Percentiles rank a stretch among this genome's conserved stretches.
phyloP scores from a whole-genome alignment of 1,284 basidiomycete species.

The Cryptococcus sp. region DNA sequence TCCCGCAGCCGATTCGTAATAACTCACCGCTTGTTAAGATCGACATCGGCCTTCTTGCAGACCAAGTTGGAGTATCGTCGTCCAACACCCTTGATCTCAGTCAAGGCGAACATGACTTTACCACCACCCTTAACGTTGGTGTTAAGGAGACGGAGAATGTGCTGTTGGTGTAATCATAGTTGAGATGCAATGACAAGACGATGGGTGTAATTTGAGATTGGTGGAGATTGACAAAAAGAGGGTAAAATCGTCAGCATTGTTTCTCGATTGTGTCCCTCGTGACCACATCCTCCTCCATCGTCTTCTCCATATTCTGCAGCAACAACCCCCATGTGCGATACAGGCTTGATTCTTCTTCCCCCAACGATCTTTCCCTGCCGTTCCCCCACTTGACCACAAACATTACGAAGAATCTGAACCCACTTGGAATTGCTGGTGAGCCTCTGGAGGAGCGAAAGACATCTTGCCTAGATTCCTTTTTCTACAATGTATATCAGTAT shows the following conservation, averaged over 20 bases:
- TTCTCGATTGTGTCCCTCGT: no score
- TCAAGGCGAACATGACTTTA: conserved; percentile 96
- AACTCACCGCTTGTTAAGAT: conserved; percentile 95
- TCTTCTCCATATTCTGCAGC: no score
- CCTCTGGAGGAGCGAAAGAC: conserved; percentile 91
- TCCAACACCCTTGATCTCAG: conserved; percentile 99
- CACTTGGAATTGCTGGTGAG: conserved; percentile 89
- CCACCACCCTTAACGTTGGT: conserved; percentile 96
- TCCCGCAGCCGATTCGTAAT: neutral
- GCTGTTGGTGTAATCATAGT: conserved; percentile 53
- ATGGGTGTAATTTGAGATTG: neutral
- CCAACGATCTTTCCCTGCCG: neutral
- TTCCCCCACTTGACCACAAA: neutral
- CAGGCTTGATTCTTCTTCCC: neutral
- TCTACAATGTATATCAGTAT: neutral
- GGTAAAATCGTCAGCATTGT: neutral
- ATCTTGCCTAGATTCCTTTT: conserved; percentile 49
- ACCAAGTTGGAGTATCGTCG: conserved; percentile 98
- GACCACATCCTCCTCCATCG: no score
- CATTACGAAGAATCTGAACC: conserved; percentile 20
- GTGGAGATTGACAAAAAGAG: neutral
- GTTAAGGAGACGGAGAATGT: conserved; percentile 98
- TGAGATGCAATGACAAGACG: neutral
- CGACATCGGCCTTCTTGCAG: conserved; percentile 99
- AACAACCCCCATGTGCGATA: no score